phyloP scores from a whole-genome alignment of 306 rosid genomes.

The Macrotyloma uniflorum region DNA sequence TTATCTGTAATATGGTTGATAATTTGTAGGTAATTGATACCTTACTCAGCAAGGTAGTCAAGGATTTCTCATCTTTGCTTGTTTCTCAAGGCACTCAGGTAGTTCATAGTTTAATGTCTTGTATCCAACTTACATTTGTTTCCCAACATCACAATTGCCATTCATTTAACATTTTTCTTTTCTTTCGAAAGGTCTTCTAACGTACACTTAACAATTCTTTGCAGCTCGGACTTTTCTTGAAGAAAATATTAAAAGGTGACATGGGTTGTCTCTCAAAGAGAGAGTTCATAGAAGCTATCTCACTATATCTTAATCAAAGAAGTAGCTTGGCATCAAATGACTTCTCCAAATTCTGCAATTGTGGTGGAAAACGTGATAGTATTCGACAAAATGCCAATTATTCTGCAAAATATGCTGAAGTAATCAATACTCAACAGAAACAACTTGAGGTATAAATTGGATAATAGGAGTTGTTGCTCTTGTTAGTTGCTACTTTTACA shows the following conservation, averaged over 20 bases:
- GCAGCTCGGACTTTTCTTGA: constrained; percentile 88
- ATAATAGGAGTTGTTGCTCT: not conserved
- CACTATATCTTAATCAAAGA: constrained; percentile 74
- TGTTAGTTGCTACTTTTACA: constrained; percentile 10
- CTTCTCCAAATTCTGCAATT: constrained; percentile 77
- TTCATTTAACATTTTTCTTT: not conserved
- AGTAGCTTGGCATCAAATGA: constrained; percentile 70
- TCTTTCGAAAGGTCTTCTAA: not conserved
- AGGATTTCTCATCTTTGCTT: constrained; percentile 88
- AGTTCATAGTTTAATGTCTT: constrained; percentile 17
- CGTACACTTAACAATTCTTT: constrained; percentile 23
- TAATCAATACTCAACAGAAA: constrained; percentile 63
- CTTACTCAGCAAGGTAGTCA: constrained; percentile 82
- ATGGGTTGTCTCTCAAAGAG: constrained; percentile 64
- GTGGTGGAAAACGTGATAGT: constrained; percentile 72
- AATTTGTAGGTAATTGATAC: constrained; percentile 77
- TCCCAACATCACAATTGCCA: not conserved
- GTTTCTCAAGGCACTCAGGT: constrained; percentile 97
- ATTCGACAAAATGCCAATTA: constrained; percentile 42
- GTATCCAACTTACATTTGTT: not conserved
- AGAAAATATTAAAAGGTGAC: constrained; percentile 79
- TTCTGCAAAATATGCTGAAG: constrained; percentile 53
- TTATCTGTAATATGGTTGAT: constrained; percentile 40
- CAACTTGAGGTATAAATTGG: constrained; percentile 70
- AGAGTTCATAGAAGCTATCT: constrained; percentile 77